Evolutionary conservation across 768 basidiomycete genomes (phyloP).

Genomic region (Mycena crocata): DNA sequence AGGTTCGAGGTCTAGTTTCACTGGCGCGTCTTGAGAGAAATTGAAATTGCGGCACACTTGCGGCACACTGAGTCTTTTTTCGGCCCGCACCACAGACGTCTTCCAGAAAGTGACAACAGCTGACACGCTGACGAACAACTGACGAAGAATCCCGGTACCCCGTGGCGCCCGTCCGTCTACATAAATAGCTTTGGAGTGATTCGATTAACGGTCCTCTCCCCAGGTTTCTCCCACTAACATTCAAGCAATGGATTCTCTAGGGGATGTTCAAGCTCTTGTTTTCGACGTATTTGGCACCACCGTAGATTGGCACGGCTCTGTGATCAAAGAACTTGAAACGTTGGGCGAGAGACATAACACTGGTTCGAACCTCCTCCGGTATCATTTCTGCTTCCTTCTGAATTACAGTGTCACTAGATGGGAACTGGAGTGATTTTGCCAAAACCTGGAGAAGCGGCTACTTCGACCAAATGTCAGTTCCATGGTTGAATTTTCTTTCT

Average conservation of each 20-base stretch:
- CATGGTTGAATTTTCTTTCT: neutral
- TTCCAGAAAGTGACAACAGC: too few relatives aligned
- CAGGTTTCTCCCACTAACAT: too few relatives aligned
- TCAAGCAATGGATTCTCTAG: slow-evolving; percentile 2
- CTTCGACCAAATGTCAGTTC: slow-evolving; percentile 55
- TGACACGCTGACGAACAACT: neutral
- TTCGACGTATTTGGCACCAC: slow-evolving; percentile 66
- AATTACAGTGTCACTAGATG: slow-evolving; percentile 37
- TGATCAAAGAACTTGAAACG: slow-evolving; percentile 44
- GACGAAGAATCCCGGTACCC: neutral
- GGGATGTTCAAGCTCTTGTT: slow-evolving; percentile 53
- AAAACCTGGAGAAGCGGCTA: slow-evolving; percentile 70
- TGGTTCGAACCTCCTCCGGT: slow-evolving; percentile 28
- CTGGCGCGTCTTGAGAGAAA: too few relatives aligned
- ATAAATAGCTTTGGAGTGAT: neutral
- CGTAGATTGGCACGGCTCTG: slow-evolving; percentile 57
- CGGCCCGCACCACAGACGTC: neutral
- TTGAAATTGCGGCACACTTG: too few relatives aligned
- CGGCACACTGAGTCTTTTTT: too few relatives aligned
- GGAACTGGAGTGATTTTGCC: slow-evolving; percentile 59
- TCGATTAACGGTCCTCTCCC: neutral
- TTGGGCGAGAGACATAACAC: slow-evolving; percentile 43
- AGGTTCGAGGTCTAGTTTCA: too few relatives aligned
- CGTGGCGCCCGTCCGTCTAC: neutral
- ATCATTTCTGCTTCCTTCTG: neutral